These are phyloP conservation scores for Pythium brachiatum DNA, from an alignment of 352 stramenopile genomes.

Conservation along the genomic window DNA sequence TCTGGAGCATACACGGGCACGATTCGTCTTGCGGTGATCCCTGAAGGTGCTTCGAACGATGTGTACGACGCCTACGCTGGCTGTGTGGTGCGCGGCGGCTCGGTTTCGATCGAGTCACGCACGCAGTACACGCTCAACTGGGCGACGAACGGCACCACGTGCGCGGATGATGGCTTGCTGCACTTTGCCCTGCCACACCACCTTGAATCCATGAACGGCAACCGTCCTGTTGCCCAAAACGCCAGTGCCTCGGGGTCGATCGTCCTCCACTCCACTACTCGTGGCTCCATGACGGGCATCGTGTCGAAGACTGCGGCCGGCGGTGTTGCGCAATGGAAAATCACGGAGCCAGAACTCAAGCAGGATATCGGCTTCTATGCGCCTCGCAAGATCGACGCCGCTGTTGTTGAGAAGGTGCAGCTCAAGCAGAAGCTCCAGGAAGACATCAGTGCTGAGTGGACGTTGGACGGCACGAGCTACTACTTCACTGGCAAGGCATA, in stretches of 20 bases:
- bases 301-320: slow-evolving; percentile 38
- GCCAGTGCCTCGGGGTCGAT: slow-evolving; percentile 32
- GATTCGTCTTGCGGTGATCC: slow-evolving; percentile 56
- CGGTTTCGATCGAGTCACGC: slow-evolving; percentile 49
- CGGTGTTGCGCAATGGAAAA: slow-evolving; percentile 46
- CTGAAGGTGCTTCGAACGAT: slow-evolving; percentile 30
- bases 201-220: slow-evolving; percentile 37
- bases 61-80: slow-evolving; percentile 56
- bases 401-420: slow-evolving; percentile 31
- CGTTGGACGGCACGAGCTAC: slow-evolving; percentile 43
- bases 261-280: slow-evolving; percentile 48
- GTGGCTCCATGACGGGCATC: slow-evolving; percentile 52
- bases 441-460: slow-evolving; percentile 60
- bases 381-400: slow-evolving; percentile 28
- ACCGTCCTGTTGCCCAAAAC: slow-evolving; percentile 20
- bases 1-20: slow-evolving; percentile 42
- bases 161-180: slow-evolving; percentile 35
- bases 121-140: slow-evolving; percentile 65
- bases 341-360: slow-evolving; percentile 47
- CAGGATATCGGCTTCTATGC: slow-evolving; percentile 58
- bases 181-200: slow-evolving; percentile 72
- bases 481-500: slow-evolving; percentile 79
- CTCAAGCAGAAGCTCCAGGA: slow-evolving; percentile 42
- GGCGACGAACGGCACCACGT: slow-evolving; percentile 32
- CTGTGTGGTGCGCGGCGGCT: slow-evolving; percentile 56